Evolutionary conservation across 495 filamentous ascomycete genomes (phyloP).

Genomic region (Hypomontagnella submonticulosa): DNA sequence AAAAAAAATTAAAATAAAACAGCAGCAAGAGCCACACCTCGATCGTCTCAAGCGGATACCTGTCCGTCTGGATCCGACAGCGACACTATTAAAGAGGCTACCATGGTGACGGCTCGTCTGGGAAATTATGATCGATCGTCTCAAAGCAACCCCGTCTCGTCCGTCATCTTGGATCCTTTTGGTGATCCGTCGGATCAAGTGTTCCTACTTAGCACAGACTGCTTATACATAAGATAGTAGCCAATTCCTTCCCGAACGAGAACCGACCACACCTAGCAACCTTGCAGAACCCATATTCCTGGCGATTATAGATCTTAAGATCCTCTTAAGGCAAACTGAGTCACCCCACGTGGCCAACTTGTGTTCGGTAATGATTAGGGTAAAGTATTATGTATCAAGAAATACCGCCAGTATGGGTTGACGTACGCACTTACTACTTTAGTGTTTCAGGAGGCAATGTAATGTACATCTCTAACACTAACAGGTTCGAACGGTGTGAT

Average conservation of each 20-base stretch:
- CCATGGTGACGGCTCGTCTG: conserved; percentile 17
- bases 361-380: conserved; percentile 6
- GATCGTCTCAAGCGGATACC: conserved; percentile 24
- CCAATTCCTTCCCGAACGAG: conserved; percentile 27
- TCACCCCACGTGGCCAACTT: conserved; percentile 11
- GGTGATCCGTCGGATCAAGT: conserved; percentile 20
- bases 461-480: too few relatives aligned
- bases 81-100: background rate
- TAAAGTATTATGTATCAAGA: background rate
- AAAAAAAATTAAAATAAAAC: too few relatives aligned
- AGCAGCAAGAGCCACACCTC: conserved; percentile 11
- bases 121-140: conserved; percentile 40
- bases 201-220: conserved; percentile 21
- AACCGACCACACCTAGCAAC: background rate
- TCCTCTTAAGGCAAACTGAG: conserved; percentile 17
- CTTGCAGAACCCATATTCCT: background rate
- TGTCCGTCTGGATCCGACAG: conserved; percentile 20
- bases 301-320: conserved; percentile 28
- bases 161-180: conserved; percentile 27
- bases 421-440: too few relatives aligned
- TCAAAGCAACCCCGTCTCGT: conserved; percentile 17
- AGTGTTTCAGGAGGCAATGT: too few relatives aligned
- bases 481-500: too few relatives aligned
- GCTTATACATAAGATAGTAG: too few relatives aligned
- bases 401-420: background rate